Evolutionary conservation across 1,139 yeast species (phyloP).

Genomic region (Pichia sp.): DNA sequence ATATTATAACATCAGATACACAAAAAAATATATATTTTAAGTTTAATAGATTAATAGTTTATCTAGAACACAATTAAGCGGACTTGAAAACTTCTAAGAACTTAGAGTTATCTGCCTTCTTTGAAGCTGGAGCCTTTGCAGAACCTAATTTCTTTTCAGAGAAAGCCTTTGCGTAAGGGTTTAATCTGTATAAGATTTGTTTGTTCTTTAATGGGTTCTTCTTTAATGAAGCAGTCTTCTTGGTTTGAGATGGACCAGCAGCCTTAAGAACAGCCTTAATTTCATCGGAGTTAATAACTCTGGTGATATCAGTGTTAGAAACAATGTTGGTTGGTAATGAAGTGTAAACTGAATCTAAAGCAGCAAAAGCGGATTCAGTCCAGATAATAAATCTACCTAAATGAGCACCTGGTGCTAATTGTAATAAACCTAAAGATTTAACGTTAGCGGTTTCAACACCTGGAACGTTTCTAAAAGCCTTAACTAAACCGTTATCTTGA

Average conservation of each 20-base stretch:
- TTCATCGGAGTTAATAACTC: slow-evolving; percentile 98
- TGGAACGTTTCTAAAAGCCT: slow-evolving; percentile 99
- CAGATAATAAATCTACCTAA: slow-evolving; percentile 99
- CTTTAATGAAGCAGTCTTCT: slow-evolving; percentile 95
- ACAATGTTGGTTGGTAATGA: slow-evolving; percentile 93
- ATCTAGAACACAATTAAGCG: slow-evolving; percentile 10
- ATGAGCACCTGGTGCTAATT: slow-evolving; percentile 99
- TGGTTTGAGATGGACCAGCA: slow-evolving; percentile 90
- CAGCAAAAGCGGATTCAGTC: slow-evolving; percentile 98
- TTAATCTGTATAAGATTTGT: slow-evolving; percentile 94
- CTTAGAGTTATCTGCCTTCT: slow-evolving; percentile 58
- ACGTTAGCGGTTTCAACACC: slow-evolving; percentile 98
- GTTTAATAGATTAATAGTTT: neutral
- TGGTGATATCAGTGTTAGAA: slow-evolving; percentile 91
- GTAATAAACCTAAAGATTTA: slow-evolving; percentile 89
- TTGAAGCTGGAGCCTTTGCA: slow-evolving; percentile 57
- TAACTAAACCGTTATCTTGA: slow-evolving; percentile 94
- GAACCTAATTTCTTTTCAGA: slow-evolving; percentile 88
- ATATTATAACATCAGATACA: neutral
- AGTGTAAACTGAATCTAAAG: slow-evolving; percentile 97
- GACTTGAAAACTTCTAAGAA: slow-evolving; percentile 59
- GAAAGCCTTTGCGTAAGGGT: slow-evolving; percentile 99
- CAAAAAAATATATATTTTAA: neutral
- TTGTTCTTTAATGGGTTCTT: slow-evolving; percentile 99
- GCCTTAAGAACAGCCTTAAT: slow-evolving; percentile 96